Percentiles rank a stretch among this genome's conserved stretches.
These are phyloP conservation scores for Echium plantagineum DNA, from an alignment of 257 asterid species.

Conservation along the genomic window DNA sequence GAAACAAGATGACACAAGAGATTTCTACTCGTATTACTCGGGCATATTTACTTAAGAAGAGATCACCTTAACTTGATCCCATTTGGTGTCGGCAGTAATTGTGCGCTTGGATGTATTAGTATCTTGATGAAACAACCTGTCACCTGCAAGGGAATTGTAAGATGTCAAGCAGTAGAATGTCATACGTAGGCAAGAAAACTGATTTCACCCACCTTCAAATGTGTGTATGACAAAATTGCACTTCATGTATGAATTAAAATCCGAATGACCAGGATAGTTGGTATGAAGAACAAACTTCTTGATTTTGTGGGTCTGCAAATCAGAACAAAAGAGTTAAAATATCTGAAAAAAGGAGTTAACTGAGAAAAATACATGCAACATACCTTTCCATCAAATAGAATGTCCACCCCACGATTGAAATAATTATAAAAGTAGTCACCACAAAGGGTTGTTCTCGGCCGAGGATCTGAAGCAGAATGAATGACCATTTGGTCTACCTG, in stretches of 20 bases:
- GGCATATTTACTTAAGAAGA: not conserved
- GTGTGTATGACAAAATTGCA: slow-evolving; percentile 57
- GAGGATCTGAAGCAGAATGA: slow-evolving; percentile 73
- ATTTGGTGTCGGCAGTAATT: slow-evolving; percentile 59
- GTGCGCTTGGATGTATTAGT: slow-evolving; percentile 25
- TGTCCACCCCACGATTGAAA: slow-evolving; percentile 69
- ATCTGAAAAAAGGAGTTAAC: not conserved
- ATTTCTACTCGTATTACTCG: not conserved
- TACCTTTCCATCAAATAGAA: slow-evolving; percentile 79
- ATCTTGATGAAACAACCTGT: slow-evolving; percentile 37
- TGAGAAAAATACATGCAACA: not conserved
- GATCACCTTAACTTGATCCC: slow-evolving; percentile 81
- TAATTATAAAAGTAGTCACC: slow-evolving; percentile 76
- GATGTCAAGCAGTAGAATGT: not conserved
- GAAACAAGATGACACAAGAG: too few relatives aligned
- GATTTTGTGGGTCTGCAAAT: slow-evolving; percentile 54
- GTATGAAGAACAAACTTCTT: slow-evolving; percentile 79
- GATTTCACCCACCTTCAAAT: slow-evolving; percentile 36
- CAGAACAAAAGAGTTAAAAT: slow-evolving; percentile 8
- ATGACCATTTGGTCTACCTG: slow-evolving; percentile 88
- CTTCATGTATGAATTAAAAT: slow-evolving; percentile 78
- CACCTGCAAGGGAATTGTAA: slow-evolving; percentile 26
- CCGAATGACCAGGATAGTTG: slow-evolving; percentile 88
- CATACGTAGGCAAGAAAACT: not conserved
- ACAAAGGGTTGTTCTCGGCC: slow-evolving; percentile 61